Evolutionary conservation across 768 basidiomycete species (phyloP).

Genomic region (Lactarius indigo): DNA sequence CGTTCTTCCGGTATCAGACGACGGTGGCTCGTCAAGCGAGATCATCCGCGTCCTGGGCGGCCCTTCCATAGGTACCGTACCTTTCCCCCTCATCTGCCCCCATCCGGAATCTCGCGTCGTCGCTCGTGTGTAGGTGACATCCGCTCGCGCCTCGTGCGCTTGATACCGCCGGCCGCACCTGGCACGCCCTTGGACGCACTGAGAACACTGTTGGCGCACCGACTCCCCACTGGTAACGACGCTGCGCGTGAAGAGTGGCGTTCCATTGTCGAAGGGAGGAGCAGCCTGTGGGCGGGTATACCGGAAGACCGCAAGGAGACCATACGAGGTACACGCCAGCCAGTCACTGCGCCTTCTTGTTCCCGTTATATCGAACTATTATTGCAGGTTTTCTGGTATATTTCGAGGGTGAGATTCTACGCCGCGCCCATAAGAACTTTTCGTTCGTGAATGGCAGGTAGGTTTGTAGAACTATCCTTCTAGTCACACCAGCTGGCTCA

Average conservation of each 20-base stretch:
- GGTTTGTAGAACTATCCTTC: conserved; percentile 7
- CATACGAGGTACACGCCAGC: conserved; percentile 60
- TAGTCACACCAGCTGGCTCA: background rate
- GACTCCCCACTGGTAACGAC: conserved; percentile 59
- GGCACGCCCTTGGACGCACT: conserved; percentile 70
- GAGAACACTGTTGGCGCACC: conserved; percentile 70
- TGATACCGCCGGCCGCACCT: conserved; percentile 66
- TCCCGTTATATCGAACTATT: background rate
- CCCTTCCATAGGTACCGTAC: conserved; percentile 66
- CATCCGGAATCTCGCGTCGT: conserved; percentile 7
- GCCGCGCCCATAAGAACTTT: conserved; percentile 90
- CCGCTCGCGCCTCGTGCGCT: conserved; percentile 80
- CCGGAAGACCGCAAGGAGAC: conserved; percentile 88
- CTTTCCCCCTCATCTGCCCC: conserved; percentile 8
- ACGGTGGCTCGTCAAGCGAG: conserved; percentile 93
- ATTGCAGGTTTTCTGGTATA: conserved; percentile 81
- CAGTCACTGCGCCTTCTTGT: background rate
- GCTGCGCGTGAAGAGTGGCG: conserved; percentile 89
- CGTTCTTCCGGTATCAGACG: conserved; percentile 90
- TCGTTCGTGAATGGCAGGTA: conserved; percentile 89
- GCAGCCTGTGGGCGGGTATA: conserved; percentile 77
- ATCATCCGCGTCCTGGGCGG: conserved; percentile 89
- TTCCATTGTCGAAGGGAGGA: conserved; percentile 85
- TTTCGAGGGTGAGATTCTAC: conserved; percentile 85
- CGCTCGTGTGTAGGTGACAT: conserved; percentile 63